Evolutionary conservation across 805 yeast genomes (phyloP).

Genomic region (Blastobotrys chiropterorum): DNA sequence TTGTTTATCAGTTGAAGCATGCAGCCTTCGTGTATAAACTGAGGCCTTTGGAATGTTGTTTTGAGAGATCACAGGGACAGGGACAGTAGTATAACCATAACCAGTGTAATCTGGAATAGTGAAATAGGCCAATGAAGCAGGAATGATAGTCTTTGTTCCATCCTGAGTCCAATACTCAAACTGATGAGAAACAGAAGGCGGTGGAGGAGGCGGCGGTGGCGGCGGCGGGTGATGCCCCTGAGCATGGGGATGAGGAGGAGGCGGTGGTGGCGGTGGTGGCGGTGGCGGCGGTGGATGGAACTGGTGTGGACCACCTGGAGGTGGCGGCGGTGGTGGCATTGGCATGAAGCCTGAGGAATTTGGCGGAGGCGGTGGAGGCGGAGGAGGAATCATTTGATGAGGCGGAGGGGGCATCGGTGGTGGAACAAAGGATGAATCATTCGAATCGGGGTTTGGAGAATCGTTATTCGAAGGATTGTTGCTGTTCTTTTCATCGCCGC

Average conservation of each 20-base stretch:
- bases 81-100: not conserved
- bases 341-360: not conserved
- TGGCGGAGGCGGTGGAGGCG: not conserved
- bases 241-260: constrained; percentile 6
- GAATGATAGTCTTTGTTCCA: not conserved
- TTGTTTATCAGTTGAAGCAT: not conserved
- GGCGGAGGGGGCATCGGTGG: not conserved
- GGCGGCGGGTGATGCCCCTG: not conserved
- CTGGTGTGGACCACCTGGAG: not conserved
- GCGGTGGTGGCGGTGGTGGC: constrained; percentile 6
- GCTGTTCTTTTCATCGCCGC: not conserved
- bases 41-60: constrained; percentile 2
- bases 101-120: not conserved
- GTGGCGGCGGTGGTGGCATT: not conserved
- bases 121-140: not conserved
- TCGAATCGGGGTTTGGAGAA: not conserved
- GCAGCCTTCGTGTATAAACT: not conserved
- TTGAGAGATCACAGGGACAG: constrained; percentile 1
- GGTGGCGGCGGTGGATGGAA: not conserved
- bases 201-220: constrained; percentile 4
- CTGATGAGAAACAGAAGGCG: not conserved
- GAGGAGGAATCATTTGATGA: not conserved
- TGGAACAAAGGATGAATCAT: not conserved
- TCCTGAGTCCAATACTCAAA: not conserved
- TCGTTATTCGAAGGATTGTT: not conserved